Base-by-base conservation (phyloP, 1,284 basidiomycete species). In the Taiwanofungus camphoratus region DNA sequence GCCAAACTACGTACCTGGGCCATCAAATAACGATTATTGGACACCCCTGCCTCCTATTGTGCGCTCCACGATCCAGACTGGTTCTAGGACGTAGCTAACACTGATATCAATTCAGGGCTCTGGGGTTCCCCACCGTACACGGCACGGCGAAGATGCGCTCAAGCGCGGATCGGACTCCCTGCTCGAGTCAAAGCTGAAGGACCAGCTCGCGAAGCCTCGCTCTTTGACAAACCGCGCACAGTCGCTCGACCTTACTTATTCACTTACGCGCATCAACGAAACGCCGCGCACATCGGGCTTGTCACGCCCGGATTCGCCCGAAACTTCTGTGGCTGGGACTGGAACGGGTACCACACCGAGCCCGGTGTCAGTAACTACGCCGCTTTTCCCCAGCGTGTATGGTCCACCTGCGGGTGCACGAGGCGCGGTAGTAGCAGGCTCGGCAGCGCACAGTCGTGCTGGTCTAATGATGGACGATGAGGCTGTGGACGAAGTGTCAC, bases 131-230 rank as follows among this genome's bases (percentile, higher is more conserved):
- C 68, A 75, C 52, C 82, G 78, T 48, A 73, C 76, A 26, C 76
- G 81, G 42, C 73, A 82, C 54, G 70, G 73, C 15, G 82, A 89
- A 49, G 88, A 91, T 52, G 74, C 80, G 1, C 64, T 84, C 49
- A 92, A 92, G 61, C 81, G 90, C 38, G 88, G 87, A 16, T 92
- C 90, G 0, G 91, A 94, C 64, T 87, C 89, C 8, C 69, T 90
- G 26, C 70, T 92, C n/a, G 89, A 92, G 55, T 79, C 89, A 31
- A 91, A 92, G 61, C 61, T 93, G 29, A 87, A 86, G 62, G 86
- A 89, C 51, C 82, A 83, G 44, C 73, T 78, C 45, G 71, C 76
- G 36, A 85, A 87, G 61, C 83, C 85, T 8, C 77, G 83, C 41
- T 86, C 85, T 2, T 64, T 87, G 49, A 78, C 80, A 54, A 88